Base-by-base conservation (phyloP, 2,329 filamentous ascomycete species). In the Graphilbum ipis-grandicollis region DNA sequence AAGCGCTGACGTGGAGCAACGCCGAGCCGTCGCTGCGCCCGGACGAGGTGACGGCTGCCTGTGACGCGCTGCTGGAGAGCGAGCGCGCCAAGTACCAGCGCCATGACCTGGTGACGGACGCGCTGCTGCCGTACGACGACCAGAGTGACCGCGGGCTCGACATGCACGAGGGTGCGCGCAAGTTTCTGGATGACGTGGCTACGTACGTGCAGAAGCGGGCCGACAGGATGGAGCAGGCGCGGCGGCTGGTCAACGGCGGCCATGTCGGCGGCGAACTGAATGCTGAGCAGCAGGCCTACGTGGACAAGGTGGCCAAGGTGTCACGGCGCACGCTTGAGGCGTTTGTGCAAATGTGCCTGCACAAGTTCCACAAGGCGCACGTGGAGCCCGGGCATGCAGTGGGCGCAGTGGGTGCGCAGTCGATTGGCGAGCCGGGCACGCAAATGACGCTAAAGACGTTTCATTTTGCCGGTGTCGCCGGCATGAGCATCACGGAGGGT, bases 401-500 rank as follows among this genome's bases (percentile, higher is more conserved):
- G 1, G 90, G 90, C 43, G 90, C 90, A 14, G 85, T 96, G 28
- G 90, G 90, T 45, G 90, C 90, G 2, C 90, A 98, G 56, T 96
- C 88, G 1, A 98, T 98, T 48, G 90, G 90, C 58, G 90, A 98
- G 52, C 90, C 90, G 0, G 90, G 90, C 54, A 98, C 90, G 1
- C 90, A 98, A 57, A 98, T 98, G 90, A 98, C 90, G 1, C 62
- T 98, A 44, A 96, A 96, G 62, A 96, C 90, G 53, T 96, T 96
- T 74, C 90, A 96, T 79, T 98, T 98, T 64, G 90, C 90, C 53
- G 90, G 90, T 80, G 90, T 98, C 44, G 90, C 90, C 31, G 88
- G 88, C 55, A 96, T 98, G 90, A 93, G 84, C 68, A 93, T 98
- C 52, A 98, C 90, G 0, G 84, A 94, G 52, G 90, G 90, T 81